A percentile compares a stretch with the other conserved stretches of the same genome.
These are phyloP conservation scores for Batkoa obscura DNA, from an alignment of 371 early-diverging fungal genomes.

Conservation along the genomic window DNA sequence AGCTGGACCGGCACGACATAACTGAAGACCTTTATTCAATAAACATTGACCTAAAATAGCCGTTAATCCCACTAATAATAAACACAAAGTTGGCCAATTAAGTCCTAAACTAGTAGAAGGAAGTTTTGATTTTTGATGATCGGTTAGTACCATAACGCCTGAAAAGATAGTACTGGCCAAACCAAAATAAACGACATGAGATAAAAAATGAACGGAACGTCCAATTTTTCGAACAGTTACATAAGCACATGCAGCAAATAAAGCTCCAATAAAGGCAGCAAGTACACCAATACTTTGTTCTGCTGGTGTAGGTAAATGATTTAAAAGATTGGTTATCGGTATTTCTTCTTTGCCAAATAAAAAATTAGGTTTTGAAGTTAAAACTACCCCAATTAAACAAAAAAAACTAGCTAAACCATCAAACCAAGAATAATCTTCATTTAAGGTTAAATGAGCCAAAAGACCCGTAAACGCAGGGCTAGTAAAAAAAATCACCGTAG, in stretches of 20 bases:
- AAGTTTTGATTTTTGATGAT: background rate
- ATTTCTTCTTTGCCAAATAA: conserved; percentile 18
- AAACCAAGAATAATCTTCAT: conserved; percentile 37
- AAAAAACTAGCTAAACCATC: conserved; percentile 29
- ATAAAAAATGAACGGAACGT: conserved; percentile 37
- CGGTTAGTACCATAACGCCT: conserved; percentile 7
- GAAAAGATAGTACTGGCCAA: conserved; percentile 24
- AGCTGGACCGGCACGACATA: conserved; percentile 54
- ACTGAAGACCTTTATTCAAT: conserved; percentile 50
- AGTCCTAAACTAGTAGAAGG: background rate
- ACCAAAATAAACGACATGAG: conserved; percentile 59
- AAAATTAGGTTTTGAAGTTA: conserved; percentile 42
- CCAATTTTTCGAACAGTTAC: conserved; percentile 52
- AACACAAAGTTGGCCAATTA: background rate
- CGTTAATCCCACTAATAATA: conserved; percentile 5
- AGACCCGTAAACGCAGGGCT: conserved; percentile 57
- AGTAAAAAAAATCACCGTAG: conserved; percentile 58
- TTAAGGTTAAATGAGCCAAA: conserved; percentile 33
- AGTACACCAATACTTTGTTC: background rate
- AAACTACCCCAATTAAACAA: conserved; percentile 38
- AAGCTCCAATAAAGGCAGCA: conserved; percentile 2
- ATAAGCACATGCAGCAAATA: conserved; percentile 32
- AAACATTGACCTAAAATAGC: conserved; percentile 59
- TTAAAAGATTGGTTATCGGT: background rate
- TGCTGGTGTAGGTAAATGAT: background rate